phyloP scores from a whole-genome alignment of 1,284 basidiomycete species.

The Ceratobasidium sp. region DNA sequence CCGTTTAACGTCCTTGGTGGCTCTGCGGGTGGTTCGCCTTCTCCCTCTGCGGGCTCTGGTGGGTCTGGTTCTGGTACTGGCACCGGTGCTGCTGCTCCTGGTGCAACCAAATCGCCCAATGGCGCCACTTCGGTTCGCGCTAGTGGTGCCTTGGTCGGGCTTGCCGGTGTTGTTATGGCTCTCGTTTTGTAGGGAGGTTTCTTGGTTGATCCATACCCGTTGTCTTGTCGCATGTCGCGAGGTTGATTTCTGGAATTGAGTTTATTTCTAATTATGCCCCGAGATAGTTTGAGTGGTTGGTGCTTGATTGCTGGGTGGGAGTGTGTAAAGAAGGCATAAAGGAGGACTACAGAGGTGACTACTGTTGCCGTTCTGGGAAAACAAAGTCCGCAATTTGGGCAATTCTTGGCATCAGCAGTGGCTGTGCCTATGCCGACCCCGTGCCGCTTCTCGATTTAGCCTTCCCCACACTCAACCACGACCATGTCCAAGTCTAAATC shows the following conservation, averaged over 20 bases:
- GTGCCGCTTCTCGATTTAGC: neutral
- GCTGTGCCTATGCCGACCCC: neutral
- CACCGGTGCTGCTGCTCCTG: neutral
- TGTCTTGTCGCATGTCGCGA: neutral
- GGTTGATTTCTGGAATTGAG: slow-evolving; percentile 4
- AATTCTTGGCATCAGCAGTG: slow-evolving; percentile 16
- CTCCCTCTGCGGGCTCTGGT: neutral
- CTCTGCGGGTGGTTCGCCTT: slow-evolving; percentile 8
- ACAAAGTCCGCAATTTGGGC: too few species aligned
- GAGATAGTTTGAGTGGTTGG: neutral
- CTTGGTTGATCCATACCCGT: slow-evolving; percentile 21
- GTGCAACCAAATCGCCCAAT: neutral
- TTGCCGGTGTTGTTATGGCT: slow-evolving; percentile 6
- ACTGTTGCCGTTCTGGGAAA: too few species aligned
- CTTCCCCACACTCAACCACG: slow-evolving; percentile 20
- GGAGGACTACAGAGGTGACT: too few species aligned
- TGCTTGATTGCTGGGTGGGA: too few species aligned
- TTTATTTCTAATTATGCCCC: neutral
- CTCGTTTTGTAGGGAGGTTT: slow-evolving; percentile 5
- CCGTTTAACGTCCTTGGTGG: slow-evolving; percentile 9
- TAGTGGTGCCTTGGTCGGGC: neutral
- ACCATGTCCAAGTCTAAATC: slow-evolving; percentile 16
- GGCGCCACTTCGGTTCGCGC: neutral
- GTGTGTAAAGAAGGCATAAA: too few species aligned
- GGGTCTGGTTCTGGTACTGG: neutral